Evolutionary conservation across 2,329 filamentous ascomycete genomes (phyloP).

Genomic region (Lecanicillium sp.): DNA sequence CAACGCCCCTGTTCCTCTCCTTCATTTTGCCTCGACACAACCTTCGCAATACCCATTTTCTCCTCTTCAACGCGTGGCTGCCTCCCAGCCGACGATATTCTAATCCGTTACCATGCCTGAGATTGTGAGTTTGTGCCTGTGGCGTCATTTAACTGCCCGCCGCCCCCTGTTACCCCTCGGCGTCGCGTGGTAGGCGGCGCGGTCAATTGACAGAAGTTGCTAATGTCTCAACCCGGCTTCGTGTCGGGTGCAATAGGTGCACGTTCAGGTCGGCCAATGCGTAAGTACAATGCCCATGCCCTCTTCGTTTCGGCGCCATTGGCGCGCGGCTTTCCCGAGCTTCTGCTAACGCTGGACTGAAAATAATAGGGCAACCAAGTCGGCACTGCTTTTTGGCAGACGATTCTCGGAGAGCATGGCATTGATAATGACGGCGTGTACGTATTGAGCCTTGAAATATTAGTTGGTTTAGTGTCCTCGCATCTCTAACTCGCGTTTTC

Average conservation of each 20-base stretch:
- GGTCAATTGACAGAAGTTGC: too few species aligned
- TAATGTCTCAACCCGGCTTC: too few species aligned
- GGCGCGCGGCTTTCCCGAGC: background rate
- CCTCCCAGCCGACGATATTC: too few species aligned
- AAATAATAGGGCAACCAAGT: conserved; percentile 91
- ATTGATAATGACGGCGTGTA: conserved; percentile 92
- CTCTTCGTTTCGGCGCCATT: background rate
- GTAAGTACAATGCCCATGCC: conserved; percentile 59
- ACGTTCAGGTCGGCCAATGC: conserved; percentile 99
- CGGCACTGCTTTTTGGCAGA: conserved; percentile 98
- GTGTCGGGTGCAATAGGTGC: conserved; percentile 89
- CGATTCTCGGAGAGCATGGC: conserved; percentile 84
- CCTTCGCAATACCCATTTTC: too few species aligned
- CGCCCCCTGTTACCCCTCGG: too few species aligned
- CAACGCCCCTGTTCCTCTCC: too few species aligned
- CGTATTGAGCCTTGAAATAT: background rate
- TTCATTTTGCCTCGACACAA: too few species aligned
- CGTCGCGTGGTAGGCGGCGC: too few species aligned
- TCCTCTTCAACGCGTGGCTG: background rate
- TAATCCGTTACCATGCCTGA: background rate
- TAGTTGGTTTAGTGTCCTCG: too few species aligned
- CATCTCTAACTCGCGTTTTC: too few species aligned
- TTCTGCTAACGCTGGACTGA: conserved; percentile 25
- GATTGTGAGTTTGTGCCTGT: background rate
- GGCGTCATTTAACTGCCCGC: background rate